Evolutionary conservation across 2,329 filamentous ascomycete genomes (phyloP).

Genomic region (Raffaelea albimanens): DNA sequence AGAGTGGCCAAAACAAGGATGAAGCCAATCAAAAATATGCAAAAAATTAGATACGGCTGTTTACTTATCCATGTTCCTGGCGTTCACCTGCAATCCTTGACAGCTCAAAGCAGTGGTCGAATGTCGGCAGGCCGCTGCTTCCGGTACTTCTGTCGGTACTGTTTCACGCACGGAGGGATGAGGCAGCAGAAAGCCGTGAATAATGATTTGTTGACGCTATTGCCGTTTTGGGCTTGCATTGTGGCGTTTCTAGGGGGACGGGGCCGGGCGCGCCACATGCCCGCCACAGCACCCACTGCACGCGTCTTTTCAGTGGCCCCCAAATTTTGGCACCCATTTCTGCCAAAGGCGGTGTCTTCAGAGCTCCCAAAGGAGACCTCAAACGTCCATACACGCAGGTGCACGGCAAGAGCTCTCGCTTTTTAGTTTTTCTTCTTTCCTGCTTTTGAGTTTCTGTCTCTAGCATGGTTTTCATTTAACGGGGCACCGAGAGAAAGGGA

Average conservation of each 20-base stretch:
- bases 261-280: neutral
- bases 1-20: neutral
- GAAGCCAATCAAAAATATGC: neutral
- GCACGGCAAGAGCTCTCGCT: neutral
- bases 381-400: neutral
- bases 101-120: no score
- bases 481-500: no score
- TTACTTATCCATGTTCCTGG: no score
- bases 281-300: neutral
- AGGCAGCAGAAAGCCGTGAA: neutral
- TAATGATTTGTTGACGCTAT: slow-evolving; percentile 20
- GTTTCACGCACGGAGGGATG: neutral
- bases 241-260: slow-evolving; percentile 16
- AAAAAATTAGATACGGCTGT: neutral
- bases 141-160: no score
- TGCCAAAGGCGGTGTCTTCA: neutral
- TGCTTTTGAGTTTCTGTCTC: neutral
- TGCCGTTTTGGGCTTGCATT: slow-evolving; percentile 15
- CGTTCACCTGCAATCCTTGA: no score
- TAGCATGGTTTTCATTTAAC: no score
- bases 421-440: neutral
- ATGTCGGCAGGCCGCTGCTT: no score
- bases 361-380: neutral
- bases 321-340: no score
- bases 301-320: no score